Evolutionary conservation across 2,329 filamentous ascomycete genomes (phyloP), one percentile per base, ranked within the genome.

Genomic region (Fusarium chuoi): DNA sequence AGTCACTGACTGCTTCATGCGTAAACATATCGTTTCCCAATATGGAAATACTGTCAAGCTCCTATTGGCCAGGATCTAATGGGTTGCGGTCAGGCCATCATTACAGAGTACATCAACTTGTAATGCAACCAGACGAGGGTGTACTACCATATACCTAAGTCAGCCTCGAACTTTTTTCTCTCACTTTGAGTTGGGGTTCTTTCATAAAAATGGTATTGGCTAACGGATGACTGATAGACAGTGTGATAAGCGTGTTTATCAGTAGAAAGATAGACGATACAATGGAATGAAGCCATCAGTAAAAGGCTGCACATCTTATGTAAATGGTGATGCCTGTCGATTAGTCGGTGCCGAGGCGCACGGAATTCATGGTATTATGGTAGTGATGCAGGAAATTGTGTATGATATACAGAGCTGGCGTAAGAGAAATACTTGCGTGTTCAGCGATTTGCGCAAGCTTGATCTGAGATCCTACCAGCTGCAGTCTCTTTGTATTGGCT

Each of bases 51-150:
- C 24, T 22, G n/a, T 49, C 57, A n/a, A 62, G 62, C 26, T 66
- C 57, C 56, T 36, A 73, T 73, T 73, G 70, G 70, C 20, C 38
- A 65, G 28, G 26, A 36, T 38, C 36, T 46, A 39, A 61, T 46
- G 22, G 15, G 22, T 22, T 63, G 46, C 38, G 51, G 45, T 7
- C 41, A 70, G 58, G 46, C 55, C 36, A 44, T 57, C 26, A 33
- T 26, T 41, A 24, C 33, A 30, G 11, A 30, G n/a, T n/a, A n/a
- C n/a, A n/a, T n/a, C 30, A 30, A 10, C 30, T 30, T 12, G 30
- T 30, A 30, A 11, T 10, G 30, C 15, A 49, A n/a, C 22, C 22
- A 14, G 20, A 14, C 30, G n/a, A 35, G n/a, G n/a, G 24, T 35
- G 30, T 35, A 51, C 24, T 30, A 51, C 24, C 12, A 12, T 30